Evolutionary conservation across 768 basidiomycete genomes (phyloP), one percentile per base, ranked within the genome.

Genomic region (Cyathus striatus): DNA sequence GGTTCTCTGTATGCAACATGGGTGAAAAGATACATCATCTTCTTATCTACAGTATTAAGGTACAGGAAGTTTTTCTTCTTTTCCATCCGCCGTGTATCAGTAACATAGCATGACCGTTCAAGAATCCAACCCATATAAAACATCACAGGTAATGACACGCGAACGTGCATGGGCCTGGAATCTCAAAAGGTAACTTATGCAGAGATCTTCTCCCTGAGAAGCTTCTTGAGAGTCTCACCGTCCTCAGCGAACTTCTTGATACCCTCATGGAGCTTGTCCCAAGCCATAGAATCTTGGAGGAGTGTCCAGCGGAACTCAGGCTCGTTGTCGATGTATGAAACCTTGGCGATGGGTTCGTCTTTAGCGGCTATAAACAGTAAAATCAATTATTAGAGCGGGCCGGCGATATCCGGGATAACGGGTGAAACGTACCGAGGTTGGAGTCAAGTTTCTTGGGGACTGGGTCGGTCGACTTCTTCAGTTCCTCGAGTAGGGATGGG

Each of bases 211-310:
- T 81, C 50, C 65, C 75, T 81, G 62, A 99, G 73, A 51, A 90
- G 61, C 10, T 67, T 64, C 78, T 95, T 96, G 69, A 99, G 83
- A 3, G 88, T 81, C 60, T 82, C 78, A 45, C 91, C 92, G 58
- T 98, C 96, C 72, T 89, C 92, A 40, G 92, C 94, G 61, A 99
- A 99, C 69, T 95, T 96, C 73, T 83, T 84, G 75, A 99, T 96
- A 56, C 96, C 96, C 71, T 97, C 91, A 65, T 96, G 91, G 43
- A 97, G 76, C 75, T 98, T 97, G 65, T 97, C 95, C 61, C 92
- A 95, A n/a, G 95, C 93, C 94, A 97, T 96, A 60, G 76, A 69
- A 66, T 97, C 94, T 58, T 92, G 78, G 57, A 96, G 81, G 45
- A 98, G 84, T 9, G 78, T 53, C 93, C 93, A 96, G 47, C 90